Evolutionary conservation across 2,329 filamentous ascomycete genomes (phyloP), one percentile per base, ranked within the genome.

Genomic region (Cryphonectria carpinicola): DNA sequence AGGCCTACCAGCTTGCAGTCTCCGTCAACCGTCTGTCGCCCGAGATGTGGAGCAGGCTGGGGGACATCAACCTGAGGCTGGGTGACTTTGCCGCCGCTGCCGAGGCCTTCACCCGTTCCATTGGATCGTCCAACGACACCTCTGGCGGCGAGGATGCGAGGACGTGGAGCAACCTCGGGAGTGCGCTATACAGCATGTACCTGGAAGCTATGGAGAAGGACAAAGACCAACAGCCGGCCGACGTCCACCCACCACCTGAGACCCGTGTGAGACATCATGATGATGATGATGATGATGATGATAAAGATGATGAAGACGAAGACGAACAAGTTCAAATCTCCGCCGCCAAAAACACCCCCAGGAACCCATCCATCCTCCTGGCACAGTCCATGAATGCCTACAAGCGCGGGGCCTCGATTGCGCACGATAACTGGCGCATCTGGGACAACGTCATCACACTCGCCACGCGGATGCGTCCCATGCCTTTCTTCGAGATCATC

Each of bases 391-490:
- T 99, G 0, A 85, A 88, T 7, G 95, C 96, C 0, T 93, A 97
- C 80, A 96, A 97, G 78, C 92, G 93, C 73, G 96, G 95, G 13
- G 94, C 95, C 0, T 87, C 88, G 5, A 88, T 97, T 35, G 94
- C 97, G 66, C 88, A 93, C 80, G 91, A 94, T 76, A 95, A 95
- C 82, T 93, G 92, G 87, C 90, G 93, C 75, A 98, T 99, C 79
- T 98, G 95, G 95, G 93, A 97, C 78, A 99, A 99, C 76, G 92
- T 98, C 22, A 88, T 99, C 70, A 96, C 94, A 0, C 90, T 98
- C 32, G 92, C 93, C 0, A 89, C 93, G 0, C 92, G 93, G 1
- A 87, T 96, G 39, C 86, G 86, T 0, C 95, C 95, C 0, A 91
- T 93, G 0, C 89, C 92, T 0, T 90, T 94, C 77, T 80, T 84